Evolutionary conservation across 768 basidiomycete species (phyloP).

Genomic region (Serendipita indica): DNA sequence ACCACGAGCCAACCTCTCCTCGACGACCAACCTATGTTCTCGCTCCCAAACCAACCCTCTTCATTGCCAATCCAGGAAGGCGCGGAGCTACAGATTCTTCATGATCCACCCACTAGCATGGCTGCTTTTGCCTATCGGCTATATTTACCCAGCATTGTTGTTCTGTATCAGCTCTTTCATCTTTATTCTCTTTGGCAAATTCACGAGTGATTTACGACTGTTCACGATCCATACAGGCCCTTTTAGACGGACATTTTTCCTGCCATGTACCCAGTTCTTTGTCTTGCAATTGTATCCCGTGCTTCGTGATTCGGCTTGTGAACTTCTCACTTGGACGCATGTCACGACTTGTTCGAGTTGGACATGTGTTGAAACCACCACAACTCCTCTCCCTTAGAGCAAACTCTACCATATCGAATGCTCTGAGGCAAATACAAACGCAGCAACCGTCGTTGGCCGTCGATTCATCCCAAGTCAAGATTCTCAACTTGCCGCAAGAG

Average conservation of each 20-base stretch:
- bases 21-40: background rate
- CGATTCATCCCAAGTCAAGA: slow-evolving; percentile 31
- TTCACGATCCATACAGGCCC: background rate
- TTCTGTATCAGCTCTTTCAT: no score
- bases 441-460: slow-evolving; percentile 36
- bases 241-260: background rate
- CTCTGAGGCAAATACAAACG: background rate
- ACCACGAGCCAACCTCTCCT: background rate
- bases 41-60: background rate
- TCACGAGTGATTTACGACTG: background rate
- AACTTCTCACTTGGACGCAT: background rate
- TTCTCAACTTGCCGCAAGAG: slow-evolving; percentile 41
- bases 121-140: background rate
- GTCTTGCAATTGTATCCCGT: background rate
- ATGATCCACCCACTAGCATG: background rate
- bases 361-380: background rate
- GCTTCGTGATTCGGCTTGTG: background rate
- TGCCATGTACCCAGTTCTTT: background rate
- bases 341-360: background rate
- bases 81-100: background rate
- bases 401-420: background rate
- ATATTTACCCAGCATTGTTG: background rate
- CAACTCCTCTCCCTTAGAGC: background rate
- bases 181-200: background rate
- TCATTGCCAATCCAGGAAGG: background rate